Conservation (phyloP, 2,329 filamentous ascomycete genomes). For the Neonectria hederae region DNA sequence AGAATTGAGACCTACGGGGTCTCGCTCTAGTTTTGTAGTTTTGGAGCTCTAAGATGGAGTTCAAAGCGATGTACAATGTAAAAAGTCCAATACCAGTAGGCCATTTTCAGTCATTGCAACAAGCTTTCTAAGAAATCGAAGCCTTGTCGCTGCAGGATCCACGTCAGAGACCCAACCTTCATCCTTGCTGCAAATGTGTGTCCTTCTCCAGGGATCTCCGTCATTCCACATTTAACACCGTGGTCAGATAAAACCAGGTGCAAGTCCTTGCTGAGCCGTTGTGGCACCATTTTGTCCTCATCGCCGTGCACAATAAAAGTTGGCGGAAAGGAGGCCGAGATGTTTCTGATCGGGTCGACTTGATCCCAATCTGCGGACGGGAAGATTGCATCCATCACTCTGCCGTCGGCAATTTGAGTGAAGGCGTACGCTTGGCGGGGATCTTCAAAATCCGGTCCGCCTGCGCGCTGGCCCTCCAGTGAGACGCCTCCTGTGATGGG, state of each 20-base stretch:
- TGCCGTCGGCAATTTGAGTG: constrained; percentile 53
- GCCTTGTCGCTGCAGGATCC: constrained; percentile 49
- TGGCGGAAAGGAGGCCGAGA: constrained; percentile 45
- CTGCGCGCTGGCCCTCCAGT: constrained; percentile 50
- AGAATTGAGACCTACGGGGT: too few species aligned
- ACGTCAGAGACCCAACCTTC: constrained; percentile 48
- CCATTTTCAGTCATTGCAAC: constrained; percentile 7
- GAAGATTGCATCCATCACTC: constrained; percentile 47
- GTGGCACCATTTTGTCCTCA: constrained; percentile 51
- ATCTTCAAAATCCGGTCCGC: constrained; percentile 48
- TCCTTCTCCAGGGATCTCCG: constrained; percentile 52
- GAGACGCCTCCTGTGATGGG: constrained; percentile 52
- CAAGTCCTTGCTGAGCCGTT: constrained; percentile 47
- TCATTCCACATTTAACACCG: constrained; percentile 48
- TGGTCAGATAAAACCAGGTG: constrained; percentile 37
- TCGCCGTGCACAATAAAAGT: constrained; percentile 55
- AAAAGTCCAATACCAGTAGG: background rate
- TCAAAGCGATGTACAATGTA: background rate
- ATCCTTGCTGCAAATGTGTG: constrained; percentile 56
- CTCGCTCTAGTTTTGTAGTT: too few species aligned
- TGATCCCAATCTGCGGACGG: constrained; percentile 37
- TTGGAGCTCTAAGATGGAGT: too few species aligned
- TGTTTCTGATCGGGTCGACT: constrained; percentile 49
- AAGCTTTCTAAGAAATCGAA: constrained; percentile 53
- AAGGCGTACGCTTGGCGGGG: constrained; percentile 52